Conservation (phyloP, 805 yeast species). For the Metschnikowia orientalis region DNA sequence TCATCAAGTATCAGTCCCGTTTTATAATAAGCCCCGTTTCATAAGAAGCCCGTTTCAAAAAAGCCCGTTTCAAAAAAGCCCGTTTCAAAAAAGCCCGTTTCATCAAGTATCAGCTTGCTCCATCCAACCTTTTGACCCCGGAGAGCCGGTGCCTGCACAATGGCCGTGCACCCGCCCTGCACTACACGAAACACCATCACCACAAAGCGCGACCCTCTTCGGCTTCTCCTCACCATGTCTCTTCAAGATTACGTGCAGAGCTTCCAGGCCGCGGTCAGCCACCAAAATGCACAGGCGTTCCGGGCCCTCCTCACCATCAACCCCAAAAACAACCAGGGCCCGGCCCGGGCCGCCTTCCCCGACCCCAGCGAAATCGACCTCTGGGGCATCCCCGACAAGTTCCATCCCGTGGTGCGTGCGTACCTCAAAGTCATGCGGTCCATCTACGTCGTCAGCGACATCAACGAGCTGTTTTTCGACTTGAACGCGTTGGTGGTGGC, state of each 20-base stretch:
- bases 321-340: slow-evolving; percentile 31
- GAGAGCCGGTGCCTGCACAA: background rate
- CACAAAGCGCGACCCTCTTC: background rate
- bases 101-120: too few relatives aligned
- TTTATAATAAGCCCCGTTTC: too few relatives aligned
- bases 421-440: slow-evolving; percentile 35
- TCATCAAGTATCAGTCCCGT: too few relatives aligned
- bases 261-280: slow-evolving; percentile 18
- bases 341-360: slow-evolving; percentile 26
- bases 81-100: too few relatives aligned
- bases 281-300: slow-evolving; percentile 18
- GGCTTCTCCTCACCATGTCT: slow-evolving; percentile 9
- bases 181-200: too few relatives aligned
- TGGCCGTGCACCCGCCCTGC: background rate
- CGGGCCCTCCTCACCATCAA: slow-evolving; percentile 29
- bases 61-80: too few relatives aligned
- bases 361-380: slow-evolving; percentile 41
- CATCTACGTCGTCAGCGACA: slow-evolving; percentile 29
- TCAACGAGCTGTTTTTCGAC: slow-evolving; percentile 29
- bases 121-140: too few relatives aligned
- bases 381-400: slow-evolving; percentile 34
- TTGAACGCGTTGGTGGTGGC: slow-evolving; percentile 41
- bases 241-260: slow-evolving; percentile 22
- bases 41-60: too few relatives aligned
- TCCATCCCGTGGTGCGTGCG: slow-evolving; percentile 24